Evolutionary conservation across 164 flowering plant species (phyloP).

Genomic region (Aristolochia californica): DNA sequence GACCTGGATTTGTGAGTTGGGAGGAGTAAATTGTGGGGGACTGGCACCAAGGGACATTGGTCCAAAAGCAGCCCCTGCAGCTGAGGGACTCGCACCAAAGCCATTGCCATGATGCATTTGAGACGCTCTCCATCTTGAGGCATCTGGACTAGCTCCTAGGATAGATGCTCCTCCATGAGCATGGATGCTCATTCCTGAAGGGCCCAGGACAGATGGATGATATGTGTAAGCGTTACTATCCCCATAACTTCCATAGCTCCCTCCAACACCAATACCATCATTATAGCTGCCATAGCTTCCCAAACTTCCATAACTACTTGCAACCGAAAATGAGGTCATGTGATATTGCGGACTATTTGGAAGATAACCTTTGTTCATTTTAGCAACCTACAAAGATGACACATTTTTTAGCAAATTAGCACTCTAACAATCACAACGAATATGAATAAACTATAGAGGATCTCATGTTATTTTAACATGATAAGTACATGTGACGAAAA

Average conservation of each 20-base stretch:
- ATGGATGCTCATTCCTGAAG: conserved; percentile 59
- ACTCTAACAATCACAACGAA: too few species aligned
- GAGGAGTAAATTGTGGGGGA: conserved; percentile 94
- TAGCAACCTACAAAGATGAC: conserved; percentile 38
- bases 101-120: conserved; percentile 68
- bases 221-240: conserved; percentile 57
- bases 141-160: conserved; percentile 82
- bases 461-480: too few species aligned
- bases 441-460: too few species aligned
- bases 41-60: conserved; percentile 89
- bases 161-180: conserved; percentile 50
- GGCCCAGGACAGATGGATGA: conserved; percentile 75
- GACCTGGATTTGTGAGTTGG: conserved; percentile 53
- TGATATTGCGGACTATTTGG: conserved; percentile 62
- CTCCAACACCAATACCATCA: conserved; percentile 62
- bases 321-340: conserved; percentile 44
- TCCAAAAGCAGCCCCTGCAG: conserved; percentile 40
- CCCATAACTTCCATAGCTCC: conserved; percentile 94
- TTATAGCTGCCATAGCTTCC: conserved; percentile 93
- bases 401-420: neutral
- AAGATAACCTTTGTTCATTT: conserved; percentile 33
- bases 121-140: conserved; percentile 40
- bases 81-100: conserved; percentile 76
- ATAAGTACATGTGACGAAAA: too few species aligned
- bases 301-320: conserved; percentile 83